Conservation (phyloP, 345 rosid species). For the Draba incana region DNA sequence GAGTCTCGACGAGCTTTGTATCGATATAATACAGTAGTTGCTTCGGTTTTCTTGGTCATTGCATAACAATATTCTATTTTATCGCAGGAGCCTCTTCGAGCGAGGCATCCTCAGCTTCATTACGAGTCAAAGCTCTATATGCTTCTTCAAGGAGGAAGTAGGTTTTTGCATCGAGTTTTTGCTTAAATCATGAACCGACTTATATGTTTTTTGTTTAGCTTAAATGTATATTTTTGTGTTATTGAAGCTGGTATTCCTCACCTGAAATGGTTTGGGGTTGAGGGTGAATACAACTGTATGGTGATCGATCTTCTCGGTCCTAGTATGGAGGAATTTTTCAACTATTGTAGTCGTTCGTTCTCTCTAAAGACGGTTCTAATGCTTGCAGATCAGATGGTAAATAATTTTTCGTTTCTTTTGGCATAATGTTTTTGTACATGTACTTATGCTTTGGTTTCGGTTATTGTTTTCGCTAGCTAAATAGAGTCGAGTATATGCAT, state of each 20-base stretch:
- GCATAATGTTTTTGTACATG: background rate
- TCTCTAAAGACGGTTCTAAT: constrained; percentile 79
- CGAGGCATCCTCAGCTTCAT: constrained; percentile 90
- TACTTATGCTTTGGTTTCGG: background rate
- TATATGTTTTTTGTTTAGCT: background rate
- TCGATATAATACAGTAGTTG: too few relatives aligned
- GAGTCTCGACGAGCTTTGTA: too few relatives aligned
- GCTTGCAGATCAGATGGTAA: constrained; percentile 92
- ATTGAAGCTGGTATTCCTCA: constrained; percentile 80
- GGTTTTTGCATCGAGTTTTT: constrained; percentile 33
- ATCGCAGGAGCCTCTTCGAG: constrained; percentile 74
- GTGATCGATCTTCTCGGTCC: constrained; percentile 94
- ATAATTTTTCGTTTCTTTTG: background rate
- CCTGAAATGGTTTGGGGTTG: constrained; percentile 92
- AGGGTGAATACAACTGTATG: constrained; percentile 79
- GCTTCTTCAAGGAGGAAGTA: constrained; percentile 98
- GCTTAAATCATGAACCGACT: background rate
- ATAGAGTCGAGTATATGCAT: constrained; percentile 96
- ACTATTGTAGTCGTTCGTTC: constrained; percentile 78
- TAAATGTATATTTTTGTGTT: background rate
- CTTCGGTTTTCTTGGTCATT: too few relatives aligned
- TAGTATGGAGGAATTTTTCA: constrained; percentile 86
- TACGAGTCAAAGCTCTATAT: constrained; percentile 85
- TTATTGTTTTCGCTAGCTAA: constrained; percentile 44
- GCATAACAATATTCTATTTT: background rate